A percentile compares a stretch with the other conserved stretches of the same genome.
phyloP scores from a whole-genome alignment of 2,329 filamentous ascomycete genomes.

The Hypoxylon rubiginosum region DNA sequence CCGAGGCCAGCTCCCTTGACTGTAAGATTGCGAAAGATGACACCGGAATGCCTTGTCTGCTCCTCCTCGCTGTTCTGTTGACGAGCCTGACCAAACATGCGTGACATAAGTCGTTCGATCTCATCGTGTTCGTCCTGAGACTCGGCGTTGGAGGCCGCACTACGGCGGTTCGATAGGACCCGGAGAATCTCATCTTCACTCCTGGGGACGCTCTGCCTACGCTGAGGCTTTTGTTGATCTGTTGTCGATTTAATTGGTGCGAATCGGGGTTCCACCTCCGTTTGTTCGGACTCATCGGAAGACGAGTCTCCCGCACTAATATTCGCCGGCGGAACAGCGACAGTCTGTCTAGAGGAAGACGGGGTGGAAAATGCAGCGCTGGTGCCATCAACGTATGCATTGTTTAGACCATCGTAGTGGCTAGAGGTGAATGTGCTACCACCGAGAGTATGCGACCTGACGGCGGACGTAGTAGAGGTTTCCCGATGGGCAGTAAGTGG shows the following conservation, averaged over 20 bases:
- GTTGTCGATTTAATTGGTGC: conserved; percentile 48
- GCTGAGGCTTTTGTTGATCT: conserved; percentile 38
- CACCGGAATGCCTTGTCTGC: conserved; percentile 76
- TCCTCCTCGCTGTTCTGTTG: conserved; percentile 77
- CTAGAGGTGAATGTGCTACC: conserved; percentile 11
- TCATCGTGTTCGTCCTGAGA: conserved; percentile 61
- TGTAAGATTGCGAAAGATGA: conserved; percentile 77
- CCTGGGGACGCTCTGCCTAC: conserved; percentile 46
- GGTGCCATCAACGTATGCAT: conserved; percentile 17
- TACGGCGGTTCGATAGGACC: conserved; percentile 63
- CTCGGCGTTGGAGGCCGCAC: conserved; percentile 50
- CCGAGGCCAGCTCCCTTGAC: conserved; percentile 78
- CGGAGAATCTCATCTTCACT: conserved; percentile 67
- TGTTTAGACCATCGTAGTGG: conserved; percentile 9
- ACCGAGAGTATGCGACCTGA: conserved; percentile 8
- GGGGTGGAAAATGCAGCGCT: conserved; percentile 6
- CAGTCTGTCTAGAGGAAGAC: conserved; percentile 23
- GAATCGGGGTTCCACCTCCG: conserved; percentile 44
- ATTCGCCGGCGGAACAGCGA: conserved; percentile 1
- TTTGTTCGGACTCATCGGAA: conserved; percentile 36
- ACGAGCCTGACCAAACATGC: conserved; percentile 76
- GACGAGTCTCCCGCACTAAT: conserved; percentile 23
- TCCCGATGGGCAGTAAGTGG: conserved; percentile 17
- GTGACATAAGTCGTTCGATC: conserved; percentile 74
- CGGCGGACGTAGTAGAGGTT: conserved; percentile 14